Percentiles rank a stretch among this genome's conserved stretches.
Conservation (phyloP, 192 early-diverging fungal genomes). For the Cetraspora pellucida region DNA sequence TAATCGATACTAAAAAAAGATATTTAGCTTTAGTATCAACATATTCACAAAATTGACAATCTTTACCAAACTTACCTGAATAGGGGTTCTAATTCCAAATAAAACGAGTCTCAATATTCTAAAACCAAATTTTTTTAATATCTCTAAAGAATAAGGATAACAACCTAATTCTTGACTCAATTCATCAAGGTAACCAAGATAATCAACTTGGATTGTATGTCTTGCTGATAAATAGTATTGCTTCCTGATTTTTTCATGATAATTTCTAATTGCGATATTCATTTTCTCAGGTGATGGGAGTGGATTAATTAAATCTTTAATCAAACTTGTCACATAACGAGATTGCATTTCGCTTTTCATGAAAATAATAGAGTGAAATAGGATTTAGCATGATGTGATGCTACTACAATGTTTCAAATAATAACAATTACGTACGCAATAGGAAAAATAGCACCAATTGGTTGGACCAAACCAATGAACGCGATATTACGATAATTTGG, state of each 20-base stretch:
- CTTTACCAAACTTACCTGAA: constrained; percentile 13
- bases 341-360: constrained; percentile 54
- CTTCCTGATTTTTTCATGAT: constrained; percentile 31
- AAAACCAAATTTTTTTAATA: constrained; percentile 37
- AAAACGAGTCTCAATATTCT: constrained; percentile 22
- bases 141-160: constrained; percentile 44
- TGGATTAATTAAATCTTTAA: constrained; percentile 38
- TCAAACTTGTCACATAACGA: constrained; percentile 50
- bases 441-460: constrained; percentile 58
- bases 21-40: not conserved
- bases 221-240: constrained; percentile 41
- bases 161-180: constrained; percentile 50
- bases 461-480: constrained; percentile 60
- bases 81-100: constrained; percentile 39
- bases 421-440: constrained; percentile 15
- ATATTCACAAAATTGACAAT: not conserved
- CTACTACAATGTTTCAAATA: too few relatives aligned
- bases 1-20: constrained; percentile 36
- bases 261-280: constrained; percentile 46
- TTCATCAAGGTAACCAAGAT: constrained; percentile 46
- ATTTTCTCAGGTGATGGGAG: constrained; percentile 51
- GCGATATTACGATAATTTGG: constrained; percentile 54
- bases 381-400: too few relatives aligned
- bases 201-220: constrained; percentile 60
- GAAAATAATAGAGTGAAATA: not conserved